Evolutionary conservation across 306 rosid species (phyloP).

Genomic region (Begonia loranthoides): DNA sequence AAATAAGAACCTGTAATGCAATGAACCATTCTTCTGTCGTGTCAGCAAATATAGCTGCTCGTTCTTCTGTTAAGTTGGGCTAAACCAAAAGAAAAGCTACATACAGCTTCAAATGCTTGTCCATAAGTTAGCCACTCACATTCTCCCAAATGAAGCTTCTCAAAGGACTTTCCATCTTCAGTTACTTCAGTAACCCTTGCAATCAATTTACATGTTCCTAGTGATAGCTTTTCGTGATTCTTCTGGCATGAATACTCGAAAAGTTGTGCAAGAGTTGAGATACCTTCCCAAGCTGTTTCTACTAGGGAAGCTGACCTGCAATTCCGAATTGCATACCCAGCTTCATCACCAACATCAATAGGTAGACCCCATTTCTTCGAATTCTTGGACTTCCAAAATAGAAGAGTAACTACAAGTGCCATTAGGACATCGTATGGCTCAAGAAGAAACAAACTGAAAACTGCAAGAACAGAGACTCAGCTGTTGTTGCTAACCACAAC

Average conservation of each 20-base stretch:
- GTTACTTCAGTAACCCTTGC: constrained; percentile 39
- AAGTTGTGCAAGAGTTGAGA: constrained; percentile 70
- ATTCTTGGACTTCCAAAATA: constrained; percentile 33
- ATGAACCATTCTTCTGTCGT: constrained; percentile 89
- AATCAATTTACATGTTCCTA: constrained; percentile 68
- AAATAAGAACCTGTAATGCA: constrained; percentile 71
- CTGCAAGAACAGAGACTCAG: too few relatives aligned
- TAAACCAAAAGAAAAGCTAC: constrained; percentile 67
- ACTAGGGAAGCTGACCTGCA: constrained; percentile 27
- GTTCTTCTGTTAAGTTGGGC: constrained; percentile 43
- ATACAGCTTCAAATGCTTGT: constrained; percentile 46
- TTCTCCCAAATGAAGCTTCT: constrained; percentile 80
- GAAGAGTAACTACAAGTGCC: constrained; percentile 46
- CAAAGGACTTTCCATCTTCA: constrained; percentile 57
- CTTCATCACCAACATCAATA: constrained; percentile 52
- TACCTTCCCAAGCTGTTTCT: constrained; percentile 58
- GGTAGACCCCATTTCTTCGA: constrained; percentile 52
- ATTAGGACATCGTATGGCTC: constrained; percentile 31
- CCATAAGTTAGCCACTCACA: constrained; percentile 73
- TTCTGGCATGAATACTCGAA: constrained; percentile 54
- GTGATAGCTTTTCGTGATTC: constrained; percentile 34
- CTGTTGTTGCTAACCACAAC: too few relatives aligned
- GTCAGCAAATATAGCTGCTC: constrained; percentile 82
- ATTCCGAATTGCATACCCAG: constrained; percentile 54
- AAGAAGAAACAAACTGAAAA: constrained; percentile 4